Evolutionary conservation across 768 basidiomycete species (phyloP), one percentile per base, ranked within the genome.

Genomic region (Boletales sp.): DNA sequence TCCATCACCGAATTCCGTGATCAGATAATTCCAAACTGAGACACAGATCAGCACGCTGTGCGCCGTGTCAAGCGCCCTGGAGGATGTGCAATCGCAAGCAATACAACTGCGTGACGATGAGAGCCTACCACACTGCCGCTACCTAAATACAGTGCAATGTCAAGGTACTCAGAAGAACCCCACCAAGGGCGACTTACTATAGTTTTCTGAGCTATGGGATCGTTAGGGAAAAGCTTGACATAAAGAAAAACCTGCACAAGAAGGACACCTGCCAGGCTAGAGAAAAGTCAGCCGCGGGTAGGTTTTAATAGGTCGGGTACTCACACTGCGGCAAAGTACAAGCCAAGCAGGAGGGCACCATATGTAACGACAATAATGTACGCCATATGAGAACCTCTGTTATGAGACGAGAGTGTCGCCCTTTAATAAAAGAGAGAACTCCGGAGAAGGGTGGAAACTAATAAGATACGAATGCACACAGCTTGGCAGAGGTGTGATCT

Each of bases 21-120:
- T 75, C 3, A 81, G 57, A 49, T 73, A 75, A 14, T 67, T 66
- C 72, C 75, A 75, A 36, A 76, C 57, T 1, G 74, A 69, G n/a
- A 62, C 45, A 43, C 65, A 69, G 32, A 79, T 67, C 52, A 77
- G 61, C 7, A 67, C 44, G 2, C 74, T 76, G 50, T 79, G 77
- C 3, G 58, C 46, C 14, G 67, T 55, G 50, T 79, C 77, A 35
- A 76, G 64, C 9, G 50, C 1, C 67, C 66, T 67, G 30, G 25
- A 2, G 10, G 19, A 31, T 11, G 2, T 19, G 17, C 18, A 41
- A 47, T 7, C 13, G 15, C 15, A 34, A 19, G 13, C 18, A 10
- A 15, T 8, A 6, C 44, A 39, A 49, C 12, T 31, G 2, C 1
- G 4, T 15, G 37, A 4, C 5, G 44, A 30, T 8, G 11, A 18